Base-by-base conservation (phyloP, 2,329 filamentous ascomycete species). In the Diplodia scrobiculata region DNA sequence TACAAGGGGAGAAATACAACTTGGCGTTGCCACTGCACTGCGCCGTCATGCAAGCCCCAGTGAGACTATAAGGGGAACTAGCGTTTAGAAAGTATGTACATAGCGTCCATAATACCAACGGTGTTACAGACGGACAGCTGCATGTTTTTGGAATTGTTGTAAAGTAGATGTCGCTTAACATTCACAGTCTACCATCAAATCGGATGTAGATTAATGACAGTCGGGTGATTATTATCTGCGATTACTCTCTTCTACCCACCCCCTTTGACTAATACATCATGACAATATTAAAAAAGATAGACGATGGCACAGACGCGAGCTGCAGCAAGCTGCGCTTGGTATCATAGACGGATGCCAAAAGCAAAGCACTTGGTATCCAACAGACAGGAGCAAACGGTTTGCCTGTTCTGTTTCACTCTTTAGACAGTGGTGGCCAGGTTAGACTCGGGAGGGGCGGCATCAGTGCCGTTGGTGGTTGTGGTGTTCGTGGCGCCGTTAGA, bases 271-370 rank as follows among this genome's bases (percentile, higher is more conserved):
- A 5, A 14, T 41, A 41, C 38, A 19, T 52, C 50, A 14, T 52
- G 50, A 2, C 9, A n/a, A 32, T 14, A 52, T 52, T 27, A 17
- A 52, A 34, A 60, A 48, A 32, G 17, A 47, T 48, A 48, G 27
- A 19, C 38, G 29, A 59, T 29, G 4, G 29, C 34, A 41, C n/a
- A 48, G 14, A 29, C n/a, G 55, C 25, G 55, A 60, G 55, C 55
- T 10, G 38, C 54, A 58, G 54, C 58, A 34, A 62, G 58, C 58
- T 62, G 58, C 58, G 58, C 58, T 62, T 48, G 58, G 58, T 62
- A 62, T 62, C 45, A 62, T 45, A 51, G 34, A 11, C 4, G 54
- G 54, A 58, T 38, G 21, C 54, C 54, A 45, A 29, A 34, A 29
- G 36, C 36, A 45, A 32, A 13, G 2, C 9, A 11, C 34, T 41